Conservation (phyloP, 2,329 filamentous ascomycete genomes). For the Hymenoscyphus linearis region DNA sequence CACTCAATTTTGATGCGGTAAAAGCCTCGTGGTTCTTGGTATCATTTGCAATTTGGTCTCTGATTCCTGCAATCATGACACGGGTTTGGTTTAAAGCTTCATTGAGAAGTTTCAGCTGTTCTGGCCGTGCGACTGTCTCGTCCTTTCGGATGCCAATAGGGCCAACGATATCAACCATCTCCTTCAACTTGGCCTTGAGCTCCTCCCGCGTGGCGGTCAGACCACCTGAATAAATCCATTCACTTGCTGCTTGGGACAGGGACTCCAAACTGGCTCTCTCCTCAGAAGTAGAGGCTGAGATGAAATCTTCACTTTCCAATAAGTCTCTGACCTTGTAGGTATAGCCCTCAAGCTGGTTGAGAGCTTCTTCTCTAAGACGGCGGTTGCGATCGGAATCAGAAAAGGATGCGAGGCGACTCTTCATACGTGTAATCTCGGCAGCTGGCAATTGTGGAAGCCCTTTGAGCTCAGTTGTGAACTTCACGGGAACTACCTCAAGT, state of each 20-base stretch:
- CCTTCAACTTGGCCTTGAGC: slow-evolving; percentile 70
- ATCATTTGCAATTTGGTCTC: slow-evolving; percentile 68
- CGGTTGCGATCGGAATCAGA: slow-evolving; percentile 79
- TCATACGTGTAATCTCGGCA: slow-evolving; percentile 30
- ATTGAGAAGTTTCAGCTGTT: slow-evolving; percentile 60
- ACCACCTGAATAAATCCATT: slow-evolving; percentile 90
- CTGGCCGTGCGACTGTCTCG: slow-evolving; percentile 67
- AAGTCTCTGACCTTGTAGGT: slow-evolving; percentile 86
- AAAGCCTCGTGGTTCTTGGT: slow-evolving; percentile 51
- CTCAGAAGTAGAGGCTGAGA: slow-evolving; percentile 61
- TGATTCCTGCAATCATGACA: slow-evolving; percentile 64
- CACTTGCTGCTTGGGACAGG: slow-evolving; percentile 64
- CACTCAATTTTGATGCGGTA: slow-evolving; percentile 40
- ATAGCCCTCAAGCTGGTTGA: slow-evolving; percentile 90
- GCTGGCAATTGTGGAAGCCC: slow-evolving; percentile 27
- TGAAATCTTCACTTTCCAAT: slow-evolving; percentile 70
- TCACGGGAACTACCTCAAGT: slow-evolving; percentile 29
- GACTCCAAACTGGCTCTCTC: slow-evolving; percentile 63
- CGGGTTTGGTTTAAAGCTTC: slow-evolving; percentile 66
- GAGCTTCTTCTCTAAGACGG: slow-evolving; percentile 71
- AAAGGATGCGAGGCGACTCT: slow-evolving; percentile 72
- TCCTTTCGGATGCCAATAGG: slow-evolving; percentile 72
- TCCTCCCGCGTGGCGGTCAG: slow-evolving; percentile 68
- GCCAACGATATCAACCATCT: slow-evolving; percentile 69
- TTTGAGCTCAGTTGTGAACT: slow-evolving; percentile 24